Base-by-base conservation (phyloP, 345 rosid species). In the Pelargonium nanum region DNA sequence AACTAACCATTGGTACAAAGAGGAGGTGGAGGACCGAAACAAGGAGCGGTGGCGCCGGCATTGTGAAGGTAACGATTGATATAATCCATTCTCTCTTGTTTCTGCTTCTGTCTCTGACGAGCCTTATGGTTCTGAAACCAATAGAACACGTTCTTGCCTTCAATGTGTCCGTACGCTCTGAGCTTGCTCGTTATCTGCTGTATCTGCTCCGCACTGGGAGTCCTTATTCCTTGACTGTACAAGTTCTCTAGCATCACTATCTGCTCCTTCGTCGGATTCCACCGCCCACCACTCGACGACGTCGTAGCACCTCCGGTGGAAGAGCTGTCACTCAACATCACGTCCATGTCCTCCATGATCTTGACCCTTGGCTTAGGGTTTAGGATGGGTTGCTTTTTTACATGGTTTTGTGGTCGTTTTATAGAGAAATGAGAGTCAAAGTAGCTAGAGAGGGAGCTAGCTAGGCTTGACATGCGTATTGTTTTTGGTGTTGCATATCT, bases 121-220 rank as follows among this genome's bases (percentile, higher is more conserved):
- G 99, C 99, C 76, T 89, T 89, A 25, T 93, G 97, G 79, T 93
- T 93, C 63, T 93, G 99, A 56, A 93, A 93, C 99, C 99, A 89
- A 58, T 93, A 93, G 52, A 93, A 93, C 23, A 93, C 99, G 71
- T 93, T 93, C 70, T 93, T 89, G n/a, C 97, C 99, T 74, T 93
- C 97, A 52, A 93, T 93, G 59, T 80, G 83, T n/a, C 99, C 97
- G 61, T 66, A 78, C 4, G 69, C 88, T 23, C 79, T 83, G 23
- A 93, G 96, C 63, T 83, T 80, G 20, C 63, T 65, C 2, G 97
- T 81, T 65, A 93, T 93, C 58, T 84, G 90, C 75, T 93, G 91
- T 61, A 93, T 93, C 78, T 89, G 96, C 19, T 89, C 95, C 13
- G 97, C 91, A 8, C 69, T 84, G 13, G 99, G 99, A 1, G 99